These are phyloP conservation scores for Penicillium desertorum DNA, from an alignment of 495 filamentous ascomycete species.

Conservation along the genomic window DNA sequence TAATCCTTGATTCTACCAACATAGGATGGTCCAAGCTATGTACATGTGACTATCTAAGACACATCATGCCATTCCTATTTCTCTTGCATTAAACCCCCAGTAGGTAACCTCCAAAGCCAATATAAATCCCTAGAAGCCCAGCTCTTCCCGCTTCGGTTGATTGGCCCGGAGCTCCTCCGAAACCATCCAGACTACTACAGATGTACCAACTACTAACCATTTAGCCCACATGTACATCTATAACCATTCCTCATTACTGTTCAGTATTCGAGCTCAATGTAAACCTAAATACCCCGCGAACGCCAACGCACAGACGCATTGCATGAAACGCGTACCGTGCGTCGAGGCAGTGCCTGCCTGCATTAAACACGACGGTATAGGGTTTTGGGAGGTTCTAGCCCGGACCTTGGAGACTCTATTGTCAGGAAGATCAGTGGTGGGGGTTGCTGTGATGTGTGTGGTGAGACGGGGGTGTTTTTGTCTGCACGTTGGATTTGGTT, in stretches of 20 bases:
- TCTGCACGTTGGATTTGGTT: neutral
- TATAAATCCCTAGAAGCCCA: too few relatives aligned
- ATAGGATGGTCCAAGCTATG: too few relatives aligned
- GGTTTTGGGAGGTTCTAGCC: conserved; percentile 4
- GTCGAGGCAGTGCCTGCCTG: neutral
- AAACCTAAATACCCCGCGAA: conserved; percentile 5
- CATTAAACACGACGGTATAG: neutral
- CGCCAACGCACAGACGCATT: conserved; percentile 2
- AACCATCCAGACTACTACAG: neutral
- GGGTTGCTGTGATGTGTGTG: neutral
- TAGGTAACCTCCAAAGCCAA: too few relatives aligned
- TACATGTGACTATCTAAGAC: neutral
- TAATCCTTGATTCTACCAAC: neutral
- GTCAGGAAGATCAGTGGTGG: neutral
- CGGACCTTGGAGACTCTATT: neutral
- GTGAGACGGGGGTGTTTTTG: neutral
- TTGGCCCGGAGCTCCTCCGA: neutral
- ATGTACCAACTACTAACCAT: neutral
- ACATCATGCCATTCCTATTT: neutral
- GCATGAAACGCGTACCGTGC: neutral
- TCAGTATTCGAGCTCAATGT: neutral
- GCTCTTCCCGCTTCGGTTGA: too few relatives aligned
- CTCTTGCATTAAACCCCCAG: neutral
- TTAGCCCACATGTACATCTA: too few relatives aligned
- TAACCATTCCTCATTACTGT: neutral